Evolutionary conservation across 805 yeast genomes (phyloP).

Genomic region (Lachancea thermotolerans): DNA sequence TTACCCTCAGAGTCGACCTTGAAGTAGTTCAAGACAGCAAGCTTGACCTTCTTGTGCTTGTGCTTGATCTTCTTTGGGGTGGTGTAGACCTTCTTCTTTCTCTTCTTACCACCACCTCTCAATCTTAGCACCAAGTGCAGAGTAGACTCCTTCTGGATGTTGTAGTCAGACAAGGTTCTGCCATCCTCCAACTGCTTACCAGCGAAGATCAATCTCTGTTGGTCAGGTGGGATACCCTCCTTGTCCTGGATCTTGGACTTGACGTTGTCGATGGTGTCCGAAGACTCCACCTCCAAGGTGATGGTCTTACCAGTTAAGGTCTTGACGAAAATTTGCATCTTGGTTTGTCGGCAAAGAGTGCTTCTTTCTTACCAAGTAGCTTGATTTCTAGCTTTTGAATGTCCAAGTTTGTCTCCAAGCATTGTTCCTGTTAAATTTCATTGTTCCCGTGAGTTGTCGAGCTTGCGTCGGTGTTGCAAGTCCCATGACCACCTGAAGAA

Average conservation of each 20-base stretch:
- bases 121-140: constrained; percentile 93
- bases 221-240: constrained; percentile 97
- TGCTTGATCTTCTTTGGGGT: constrained; percentile 99
- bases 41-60: constrained; percentile 99
- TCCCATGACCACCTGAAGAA: too few relatives aligned
- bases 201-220: constrained; percentile 94
- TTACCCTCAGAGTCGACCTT: constrained; percentile 98
- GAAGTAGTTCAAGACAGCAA: constrained; percentile 99
- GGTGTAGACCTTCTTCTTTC: constrained; percentile 99
- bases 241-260: constrained; percentile 95
- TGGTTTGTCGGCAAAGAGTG: constrained; percentile 45
- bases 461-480: too few relatives aligned
- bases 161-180: constrained; percentile 94
- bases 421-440: too few relatives aligned
- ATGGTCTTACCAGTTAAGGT: constrained; percentile 99
- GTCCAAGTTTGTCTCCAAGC: background rate
- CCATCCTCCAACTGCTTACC: constrained; percentile 97
- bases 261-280: constrained; percentile 96
- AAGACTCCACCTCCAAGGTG: constrained; percentile 95
- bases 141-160: constrained; percentile 97
- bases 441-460: too few relatives aligned
- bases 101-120: constrained; percentile 99
- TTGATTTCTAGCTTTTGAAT: constrained; percentile 1
- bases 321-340: constrained; percentile 96
- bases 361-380: constrained; percentile 34